Percentiles rank a stretch among this genome's conserved stretches.
phyloP scores from a whole-genome alignment of 73 alveolate species.

The Tetrahymena elliotti region DNA sequence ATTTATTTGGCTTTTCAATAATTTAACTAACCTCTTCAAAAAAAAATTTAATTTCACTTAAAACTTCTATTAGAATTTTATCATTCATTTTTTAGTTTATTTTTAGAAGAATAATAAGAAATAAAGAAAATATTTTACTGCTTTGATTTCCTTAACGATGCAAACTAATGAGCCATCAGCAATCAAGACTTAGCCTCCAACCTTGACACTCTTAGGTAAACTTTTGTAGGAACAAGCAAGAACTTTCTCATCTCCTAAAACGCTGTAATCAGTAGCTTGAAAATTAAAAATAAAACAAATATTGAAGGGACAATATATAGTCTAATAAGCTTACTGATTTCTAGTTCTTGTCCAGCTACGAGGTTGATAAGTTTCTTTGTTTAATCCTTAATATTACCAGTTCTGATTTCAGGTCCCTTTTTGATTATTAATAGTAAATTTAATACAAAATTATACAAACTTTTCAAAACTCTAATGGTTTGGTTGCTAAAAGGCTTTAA shows the following conservation, averaged over 20 bases:
- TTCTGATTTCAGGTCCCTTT: conserved; percentile 93
- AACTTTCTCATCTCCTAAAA: conserved; percentile 67
- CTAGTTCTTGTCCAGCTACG: conserved; percentile 71
- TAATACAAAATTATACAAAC: neutral
- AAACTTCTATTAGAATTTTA: neutral
- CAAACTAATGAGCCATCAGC: conserved; percentile 84
- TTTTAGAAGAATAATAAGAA: no score
- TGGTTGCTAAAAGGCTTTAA: neutral
- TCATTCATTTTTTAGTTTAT: no score
- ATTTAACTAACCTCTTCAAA: neutral
- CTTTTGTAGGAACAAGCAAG: conserved; percentile 76
- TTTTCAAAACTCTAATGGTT: no score
- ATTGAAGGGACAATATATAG: no score
- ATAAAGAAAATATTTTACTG: conserved; percentile 49
- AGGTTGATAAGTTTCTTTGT: conserved; percentile 52
- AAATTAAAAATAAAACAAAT: neutral
- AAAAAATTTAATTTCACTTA: no score
- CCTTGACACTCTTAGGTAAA: conserved; percentile 66
- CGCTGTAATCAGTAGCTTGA: conserved; percentile 65
- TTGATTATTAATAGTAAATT: neutral
- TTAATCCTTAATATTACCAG: conserved; percentile 73
- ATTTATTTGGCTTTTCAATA: neutral
- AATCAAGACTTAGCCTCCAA: conserved; percentile 65
- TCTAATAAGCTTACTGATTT: conserved; percentile 38
- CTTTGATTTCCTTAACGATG: conserved; percentile 58